Evolutionary conservation across 768 basidiomycete genomes (phyloP), one percentile per base, ranked within the genome.

Genomic region (Cystobasidium ongulense): DNA sequence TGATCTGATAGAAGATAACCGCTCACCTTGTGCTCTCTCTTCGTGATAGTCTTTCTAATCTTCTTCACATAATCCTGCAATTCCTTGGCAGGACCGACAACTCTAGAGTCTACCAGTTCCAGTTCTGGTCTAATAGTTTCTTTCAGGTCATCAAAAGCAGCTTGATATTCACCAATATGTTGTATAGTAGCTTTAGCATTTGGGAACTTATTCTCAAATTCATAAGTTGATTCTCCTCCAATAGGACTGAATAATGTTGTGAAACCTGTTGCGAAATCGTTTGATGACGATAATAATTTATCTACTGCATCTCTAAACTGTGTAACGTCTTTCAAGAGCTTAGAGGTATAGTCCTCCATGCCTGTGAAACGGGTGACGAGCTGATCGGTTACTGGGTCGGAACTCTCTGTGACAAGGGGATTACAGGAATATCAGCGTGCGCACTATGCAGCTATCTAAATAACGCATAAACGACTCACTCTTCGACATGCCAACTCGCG

Each of bases 41-140:
- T 99, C 7, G 90, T 91, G 78, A 96, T 91, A 21, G 87, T 92
- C 85, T 98, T 99, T 78, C 94, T 84, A 78, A 97, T 91, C 76
- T 85, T 82, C 84, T 95, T 98, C 83, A 94, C 84, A 73, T 96
- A 84, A 0, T 85, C 84, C 80, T 92, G 89, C 33, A 96, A 84
- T 80, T 99, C 96, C 83, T 91, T 98, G 59, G 88, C 85, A 10
- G 96, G 96, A 0, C 86, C 89, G 43, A 89, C 82, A 70, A 99
- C 87, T 76, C 94, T 85, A 75, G 87, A 89, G 75, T 93, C 89
- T 79, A 99, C 93, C 73, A 99, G 85, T 81, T 99, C 94, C 21
- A 99, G 85, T 82, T 99, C 96, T 4, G 96, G 96, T 11, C 86
- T 82, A 61, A 97, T 84, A 15, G 90, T 84, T 35, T 88, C 82